Base-by-base conservation (phyloP, 2,329 filamentous ascomycete genomes). In the Aspergillus bombycis region DNA sequence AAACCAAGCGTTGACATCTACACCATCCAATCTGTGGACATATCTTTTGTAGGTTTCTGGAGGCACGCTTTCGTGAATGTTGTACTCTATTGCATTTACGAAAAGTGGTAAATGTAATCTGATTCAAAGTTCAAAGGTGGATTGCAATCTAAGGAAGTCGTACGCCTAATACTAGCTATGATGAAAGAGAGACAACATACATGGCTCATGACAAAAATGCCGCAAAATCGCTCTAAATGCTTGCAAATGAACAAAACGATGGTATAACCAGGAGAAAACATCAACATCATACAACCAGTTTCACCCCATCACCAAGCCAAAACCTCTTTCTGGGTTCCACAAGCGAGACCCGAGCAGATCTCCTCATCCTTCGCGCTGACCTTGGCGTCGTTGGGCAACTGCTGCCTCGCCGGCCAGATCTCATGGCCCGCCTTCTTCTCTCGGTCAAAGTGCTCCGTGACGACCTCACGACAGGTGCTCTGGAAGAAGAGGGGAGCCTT, bases 401-500 rank as follows among this genome's bases (percentile, higher is more conserved):
- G 38, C 41, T 62, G 80, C 45, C 75, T 74, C 2, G 69, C 83
- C 0, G 84, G 84, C 83, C 83, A 86, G 59, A 86, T 83, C 73
- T 86, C 80, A 45, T 72, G 67, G 11, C 79, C 79, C 0, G 70
- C 77, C 11, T 73, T 74, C 68, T 79, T 75, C 71, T 86, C 84
- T 43, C 74, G 74, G 63, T 79, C 73, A 64, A 78, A 73, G 66
- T 86, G 84, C 38, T 78, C 77, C 57, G 76, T 77, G 48, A 86
- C 74, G 14, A 78, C 70, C 55, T 85, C 79, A 5, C 84, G 81
- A 32, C 84, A 80, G 3, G 73, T 72, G 43, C 80, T 79, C 76
- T 87, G 84, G 79, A 87, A 86, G 74, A 81, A 84, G 1, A 87
- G 75, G 0, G 85, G 84, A 0, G 85, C 84, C 72, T 86, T 83